phyloP scores from a whole-genome alignment of 2,329 filamentous ascomycete genomes.

The Aspergillus sp. region DNA sequence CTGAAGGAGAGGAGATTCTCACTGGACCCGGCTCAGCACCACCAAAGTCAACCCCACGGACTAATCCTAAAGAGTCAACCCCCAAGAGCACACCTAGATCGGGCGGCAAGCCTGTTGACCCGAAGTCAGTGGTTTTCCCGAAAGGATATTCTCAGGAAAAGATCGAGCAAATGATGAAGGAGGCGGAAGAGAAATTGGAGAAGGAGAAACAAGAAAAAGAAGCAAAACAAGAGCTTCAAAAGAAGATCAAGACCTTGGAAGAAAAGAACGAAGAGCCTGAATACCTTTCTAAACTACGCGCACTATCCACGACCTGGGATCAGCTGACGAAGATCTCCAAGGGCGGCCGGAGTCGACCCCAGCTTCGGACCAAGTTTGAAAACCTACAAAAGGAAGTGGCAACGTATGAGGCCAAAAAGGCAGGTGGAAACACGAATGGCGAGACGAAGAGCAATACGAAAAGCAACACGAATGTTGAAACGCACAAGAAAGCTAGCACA shows the following conservation, averaged over 20 bases:
- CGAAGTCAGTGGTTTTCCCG: constrained; percentile 10
- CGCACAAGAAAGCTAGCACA: not conserved
- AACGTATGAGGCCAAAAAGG: not conserved
- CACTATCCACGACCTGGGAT: too few relatives aligned
- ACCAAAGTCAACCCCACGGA: constrained; percentile 5
- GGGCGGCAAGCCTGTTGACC: constrained; percentile 2
- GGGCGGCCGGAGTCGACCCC: not conserved
- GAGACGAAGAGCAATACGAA: constrained; percentile 4
- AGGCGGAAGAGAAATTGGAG: constrained; percentile 9
- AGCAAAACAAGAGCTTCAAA: not conserved
- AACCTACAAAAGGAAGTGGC: not conserved
- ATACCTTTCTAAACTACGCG: not conserved
- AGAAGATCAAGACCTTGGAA: not conserved
- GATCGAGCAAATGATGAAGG: constrained; percentile 5
- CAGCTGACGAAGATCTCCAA: too few relatives aligned
- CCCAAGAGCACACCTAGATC: not conserved
- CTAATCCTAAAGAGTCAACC: constrained; percentile 1
- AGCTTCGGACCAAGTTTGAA: not conserved
- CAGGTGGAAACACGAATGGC: too few relatives aligned
- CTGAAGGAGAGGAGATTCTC: constrained; percentile 13
- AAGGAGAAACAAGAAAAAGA: constrained; percentile 6
- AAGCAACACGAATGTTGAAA: not conserved
- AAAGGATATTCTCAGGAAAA: constrained; percentile 6
- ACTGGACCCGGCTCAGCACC: constrained; percentile 1
- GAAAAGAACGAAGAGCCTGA: not conserved